Percentiles rank a stretch among this genome's conserved stretches.
These are phyloP conservation scores for Kregervanrija fluxuum DNA, from an alignment of 805 yeast species.

Conservation along the genomic window DNA sequence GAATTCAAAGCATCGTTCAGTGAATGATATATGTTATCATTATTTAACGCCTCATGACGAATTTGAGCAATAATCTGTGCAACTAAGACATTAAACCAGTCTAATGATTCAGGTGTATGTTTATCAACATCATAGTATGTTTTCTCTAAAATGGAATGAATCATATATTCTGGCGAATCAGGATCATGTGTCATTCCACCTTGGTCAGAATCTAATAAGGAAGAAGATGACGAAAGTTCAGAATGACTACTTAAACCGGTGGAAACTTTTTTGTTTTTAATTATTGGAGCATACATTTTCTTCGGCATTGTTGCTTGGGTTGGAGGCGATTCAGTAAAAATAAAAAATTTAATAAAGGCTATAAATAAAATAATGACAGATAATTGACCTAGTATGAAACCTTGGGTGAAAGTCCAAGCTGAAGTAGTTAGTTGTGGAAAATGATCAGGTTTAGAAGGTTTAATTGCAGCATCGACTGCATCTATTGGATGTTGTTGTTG, in stretches of 20 bases:
- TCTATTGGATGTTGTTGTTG: conserved; percentile 7
- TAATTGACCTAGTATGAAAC: conserved; percentile 64
- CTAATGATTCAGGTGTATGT: conserved; percentile 85
- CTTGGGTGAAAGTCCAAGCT: conserved; percentile 69
- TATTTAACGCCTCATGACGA: conserved; percentile 78
- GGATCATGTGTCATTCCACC: conserved; percentile 12
- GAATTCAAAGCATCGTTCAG: conserved; percentile 61
- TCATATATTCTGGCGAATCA: neutral
- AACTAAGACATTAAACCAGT: conserved; percentile 92
- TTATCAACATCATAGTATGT: conserved; percentile 86
- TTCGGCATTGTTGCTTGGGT: conserved; percentile 28
- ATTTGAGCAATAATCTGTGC: conserved; percentile 87
- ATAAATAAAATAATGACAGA: conserved; percentile 59
- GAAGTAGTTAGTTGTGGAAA: conserved; percentile 6
- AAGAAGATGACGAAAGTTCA: neutral
- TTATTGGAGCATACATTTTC: conserved; percentile 15
- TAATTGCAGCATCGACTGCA: conserved; percentile 1
- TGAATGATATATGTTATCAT: conserved; percentile 79
- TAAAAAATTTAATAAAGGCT: conserved; percentile 66
- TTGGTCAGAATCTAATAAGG: conserved; percentile 2
- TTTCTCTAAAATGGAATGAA: conserved; percentile 61
- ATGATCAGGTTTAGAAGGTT: no score
- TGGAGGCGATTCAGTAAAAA: conserved; percentile 60
- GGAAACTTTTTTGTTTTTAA: conserved; percentile 7
- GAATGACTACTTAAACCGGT: conserved; percentile 1